Conservation (phyloP, 768 basidiomycete species). For the Dioszegia aurantiaca region DNA sequence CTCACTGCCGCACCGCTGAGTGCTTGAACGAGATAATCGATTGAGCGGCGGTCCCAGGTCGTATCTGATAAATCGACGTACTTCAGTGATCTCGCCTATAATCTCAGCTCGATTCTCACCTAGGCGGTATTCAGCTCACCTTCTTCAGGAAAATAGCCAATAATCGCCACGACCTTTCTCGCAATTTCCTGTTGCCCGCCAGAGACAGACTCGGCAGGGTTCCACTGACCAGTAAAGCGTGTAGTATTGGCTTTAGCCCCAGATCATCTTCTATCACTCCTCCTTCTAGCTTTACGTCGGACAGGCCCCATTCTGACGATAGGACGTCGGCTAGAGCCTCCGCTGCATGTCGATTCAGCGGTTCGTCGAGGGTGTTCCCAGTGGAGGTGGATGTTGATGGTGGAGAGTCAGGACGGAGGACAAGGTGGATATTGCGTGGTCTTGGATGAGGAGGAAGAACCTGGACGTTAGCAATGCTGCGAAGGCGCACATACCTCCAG, state of each 20-base stretch:
- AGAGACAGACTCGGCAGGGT: constrained; percentile 78
- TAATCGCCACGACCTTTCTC: constrained; percentile 69
- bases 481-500: constrained; percentile 38
- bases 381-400: constrained; percentile 63
- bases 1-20: constrained; percentile 54
- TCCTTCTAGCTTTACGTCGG: constrained; percentile 77
- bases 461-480: constrained; percentile 18
- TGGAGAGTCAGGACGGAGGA: constrained; percentile 19
- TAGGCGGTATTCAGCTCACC: constrained; percentile 54
- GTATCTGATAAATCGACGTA: constrained; percentile 91
- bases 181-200: constrained; percentile 79
- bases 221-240: constrained; percentile 79
- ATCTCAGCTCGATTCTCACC: neutral
- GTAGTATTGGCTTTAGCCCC: constrained; percentile 78
- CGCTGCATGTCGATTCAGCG: constrained; percentile 65
- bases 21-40: constrained; percentile 75
- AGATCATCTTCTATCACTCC: constrained; percentile 81
- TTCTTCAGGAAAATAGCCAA: constrained; percentile 76
- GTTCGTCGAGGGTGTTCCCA: constrained; percentile 58
- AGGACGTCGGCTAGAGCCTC: constrained; percentile 86
- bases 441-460: constrained; percentile 27
- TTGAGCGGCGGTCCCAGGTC: constrained; percentile 72
- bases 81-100: constrained; percentile 69
- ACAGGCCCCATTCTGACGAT: constrained; percentile 85
- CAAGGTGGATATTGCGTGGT: constrained; percentile 29